Percentiles rank a stretch among this genome's conserved stretches.
phyloP scores from a whole-genome alignment of 257 asterid genomes.

The Linderniella brevidens region DNA sequence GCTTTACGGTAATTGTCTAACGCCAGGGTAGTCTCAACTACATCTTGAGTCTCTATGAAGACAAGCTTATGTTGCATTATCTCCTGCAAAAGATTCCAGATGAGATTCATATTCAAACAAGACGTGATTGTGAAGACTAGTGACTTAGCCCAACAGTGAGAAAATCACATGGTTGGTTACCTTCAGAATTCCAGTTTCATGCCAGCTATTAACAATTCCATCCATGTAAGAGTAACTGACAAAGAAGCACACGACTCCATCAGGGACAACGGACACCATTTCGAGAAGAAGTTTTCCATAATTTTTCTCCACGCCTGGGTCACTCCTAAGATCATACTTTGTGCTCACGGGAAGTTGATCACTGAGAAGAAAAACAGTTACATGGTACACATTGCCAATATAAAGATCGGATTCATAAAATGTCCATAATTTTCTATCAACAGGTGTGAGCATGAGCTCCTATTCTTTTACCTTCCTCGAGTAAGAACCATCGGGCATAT shows the following conservation, averaged over 20 bases:
- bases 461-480: slow-evolving; percentile 62
- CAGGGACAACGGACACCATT: slow-evolving; percentile 96
- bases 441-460: slow-evolving; percentile 6
- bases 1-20: slow-evolving; percentile 93
- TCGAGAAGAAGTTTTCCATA: slow-evolving; percentile 91
- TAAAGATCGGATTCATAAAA: background rate
- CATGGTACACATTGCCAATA: background rate
- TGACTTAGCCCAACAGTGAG: slow-evolving; percentile 1
- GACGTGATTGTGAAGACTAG: slow-evolving; percentile 2
- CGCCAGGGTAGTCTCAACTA: slow-evolving; percentile 95
- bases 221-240: slow-evolving; percentile 99
- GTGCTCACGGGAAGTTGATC: slow-evolving; percentile 99
- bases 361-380: slow-evolving; percentile 21
- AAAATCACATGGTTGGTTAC: slow-evolving; percentile 21
- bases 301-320: slow-evolving; percentile 96
- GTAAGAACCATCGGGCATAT: slow-evolving; percentile 98
- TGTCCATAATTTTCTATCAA: slow-evolving; percentile 3
- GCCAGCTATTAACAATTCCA: slow-evolving; percentile 97
- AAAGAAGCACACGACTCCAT: slow-evolving; percentile 91
- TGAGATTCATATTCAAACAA: slow-evolving; percentile 2
- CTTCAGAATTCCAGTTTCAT: slow-evolving; percentile 87
- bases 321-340: slow-evolving; percentile 86
- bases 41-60: slow-evolving; percentile 97
- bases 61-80: slow-evolving; percentile 97
- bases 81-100: slow-evolving; percentile 44